Evolutionary conservation across 192 early-diverging fungal genomes (phyloP), one percentile per base, ranked within the genome.

Genomic region (Podila verticillata): DNA sequence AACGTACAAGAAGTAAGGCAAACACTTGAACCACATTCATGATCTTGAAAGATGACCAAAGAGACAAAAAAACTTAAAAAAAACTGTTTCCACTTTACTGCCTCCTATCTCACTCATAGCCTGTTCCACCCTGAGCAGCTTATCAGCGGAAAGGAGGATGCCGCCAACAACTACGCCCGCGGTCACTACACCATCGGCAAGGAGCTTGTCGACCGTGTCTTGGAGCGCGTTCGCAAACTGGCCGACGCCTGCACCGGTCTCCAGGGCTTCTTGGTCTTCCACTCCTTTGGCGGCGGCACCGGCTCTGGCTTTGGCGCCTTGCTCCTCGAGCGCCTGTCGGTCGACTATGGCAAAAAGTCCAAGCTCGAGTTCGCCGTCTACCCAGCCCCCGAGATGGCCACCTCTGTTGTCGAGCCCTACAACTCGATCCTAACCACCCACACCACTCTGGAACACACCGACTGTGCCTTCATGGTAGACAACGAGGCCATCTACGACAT

Each of bases 321-420:
- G 75, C 91, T 99, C 48, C 86, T 99, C 48, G 98, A 99, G 88
- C 97, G 98, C 83, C 90, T 99, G 58, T 99, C 97, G 20, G 97
- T 98, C 65, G 98, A 99, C 90, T 99, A 99, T 87, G 97, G 98
- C 85, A 99, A 99, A 87, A 99, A 99, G 93, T 98, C 96, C 84
- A 99, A 99, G 93, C 93, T 99, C 78, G 97, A 99, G 90, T 99
- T 98, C 89, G 97, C 96, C 6, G 96, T 99, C 44, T 99, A 99
- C 91, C 97, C 97, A 17, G 97, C 97, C 48, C 97, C 97, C 63
- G 96, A 95, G 85, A 93, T 99, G 60, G 94, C 97, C 73, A 99
- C 96, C 69, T 93, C 96, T 7, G 96, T 98, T 64, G 96, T 99
- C 48, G 96, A 98, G 88, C 96, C 97, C 65, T 98, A 97, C 90